phyloP scores from a whole-genome alignment of 2,329 filamentous ascomycete genomes.

The Clarireedia sp. region DNA sequence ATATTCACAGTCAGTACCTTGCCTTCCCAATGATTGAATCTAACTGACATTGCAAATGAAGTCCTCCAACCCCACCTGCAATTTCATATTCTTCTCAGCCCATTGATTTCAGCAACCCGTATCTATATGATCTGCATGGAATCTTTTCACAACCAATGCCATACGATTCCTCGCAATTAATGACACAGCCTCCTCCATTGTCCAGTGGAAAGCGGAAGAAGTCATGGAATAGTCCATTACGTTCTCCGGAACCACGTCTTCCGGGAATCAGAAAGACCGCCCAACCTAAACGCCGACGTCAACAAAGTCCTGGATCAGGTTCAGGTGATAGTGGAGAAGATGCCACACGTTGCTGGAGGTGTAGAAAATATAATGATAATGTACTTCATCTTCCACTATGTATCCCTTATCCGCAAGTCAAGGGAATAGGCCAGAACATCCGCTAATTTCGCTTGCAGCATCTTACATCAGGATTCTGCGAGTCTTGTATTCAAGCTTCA shows the following conservation, averaged over 20 bases:
- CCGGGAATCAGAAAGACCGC: neutral
- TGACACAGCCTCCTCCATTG: neutral
- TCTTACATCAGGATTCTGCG: conserved; percentile 12
- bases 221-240: neutral
- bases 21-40: neutral
- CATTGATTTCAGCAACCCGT: neutral
- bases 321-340: neutral
- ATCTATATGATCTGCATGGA: neutral
- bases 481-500: conserved; percentile 11
- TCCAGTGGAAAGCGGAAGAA: conserved; percentile 2
- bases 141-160: neutral
- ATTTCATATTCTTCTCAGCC: neutral
- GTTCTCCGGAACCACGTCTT: neutral
- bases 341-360: conserved; percentile 6
- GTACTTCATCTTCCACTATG: neutral
- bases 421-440: neutral
- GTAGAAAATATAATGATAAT: conserved; percentile 3
- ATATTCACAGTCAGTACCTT: conserved; percentile 4
- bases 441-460: neutral
- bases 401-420: neutral
- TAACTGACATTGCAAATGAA: neutral
- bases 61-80: neutral
- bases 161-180: neutral
- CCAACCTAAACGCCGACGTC: conserved; percentile 2
- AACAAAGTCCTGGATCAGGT: neutral